Evolutionary conservation across 192 early-diverging fungal genomes (phyloP).

Genomic region (Backusella mclennaniae): DNA sequence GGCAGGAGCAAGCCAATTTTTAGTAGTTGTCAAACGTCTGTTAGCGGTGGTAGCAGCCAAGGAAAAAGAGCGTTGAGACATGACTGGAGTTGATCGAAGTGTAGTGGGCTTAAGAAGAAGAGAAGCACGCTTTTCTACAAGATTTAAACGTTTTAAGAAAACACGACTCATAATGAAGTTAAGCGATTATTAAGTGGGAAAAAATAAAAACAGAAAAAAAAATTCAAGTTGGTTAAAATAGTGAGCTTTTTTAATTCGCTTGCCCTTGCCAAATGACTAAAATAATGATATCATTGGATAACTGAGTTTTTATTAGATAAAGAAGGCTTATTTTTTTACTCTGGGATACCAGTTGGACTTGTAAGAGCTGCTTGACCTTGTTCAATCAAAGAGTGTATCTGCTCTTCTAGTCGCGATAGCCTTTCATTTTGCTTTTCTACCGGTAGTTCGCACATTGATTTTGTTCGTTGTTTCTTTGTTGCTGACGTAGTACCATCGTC

Average conservation of each 20-base stretch:
- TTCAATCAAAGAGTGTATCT: constrained; percentile 13
- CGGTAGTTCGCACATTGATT: background rate
- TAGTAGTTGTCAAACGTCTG: constrained; percentile 8
- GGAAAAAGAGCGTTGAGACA: background rate
- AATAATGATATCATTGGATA: background rate
- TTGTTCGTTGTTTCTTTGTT: constrained; percentile 2
- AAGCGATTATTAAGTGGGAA: constrained; percentile 4
- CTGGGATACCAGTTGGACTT: constrained; percentile 5
- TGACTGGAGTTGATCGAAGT: background rate
- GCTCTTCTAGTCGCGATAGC: constrained; percentile 11
- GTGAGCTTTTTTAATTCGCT: background rate
- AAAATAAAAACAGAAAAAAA: constrained; percentile 1
- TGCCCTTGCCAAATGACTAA: background rate
- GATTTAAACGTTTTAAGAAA: background rate
- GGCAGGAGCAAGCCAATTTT: constrained; percentile 7
- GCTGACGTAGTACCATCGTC: background rate
- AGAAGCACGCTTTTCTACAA: background rate
- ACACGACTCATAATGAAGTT: constrained; percentile 13
- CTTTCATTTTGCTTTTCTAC: constrained; percentile 14
- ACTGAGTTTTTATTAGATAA: background rate
- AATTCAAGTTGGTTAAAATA: background rate
- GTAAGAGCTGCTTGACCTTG: constrained; percentile 19
- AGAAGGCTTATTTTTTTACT: background rate
- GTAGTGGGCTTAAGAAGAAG: background rate
- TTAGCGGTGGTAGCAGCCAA: background rate